Percentiles rank a stretch among this genome's conserved stretches.
Conservation (phyloP, 2,329 filamentous ascomycete genomes). For the Exophiala viscosa region DNA sequence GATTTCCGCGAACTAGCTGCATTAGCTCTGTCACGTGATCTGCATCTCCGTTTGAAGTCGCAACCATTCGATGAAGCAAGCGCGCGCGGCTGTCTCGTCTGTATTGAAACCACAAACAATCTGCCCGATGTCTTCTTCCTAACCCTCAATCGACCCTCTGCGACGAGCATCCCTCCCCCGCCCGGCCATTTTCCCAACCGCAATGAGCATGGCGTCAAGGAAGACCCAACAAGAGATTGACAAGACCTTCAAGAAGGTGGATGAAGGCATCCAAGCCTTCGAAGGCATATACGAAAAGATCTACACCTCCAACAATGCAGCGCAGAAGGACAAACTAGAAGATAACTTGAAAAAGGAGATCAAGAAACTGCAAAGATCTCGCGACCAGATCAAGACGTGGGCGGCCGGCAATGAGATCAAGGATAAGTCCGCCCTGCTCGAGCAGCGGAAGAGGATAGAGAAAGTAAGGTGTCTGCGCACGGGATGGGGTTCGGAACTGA, state of each 20-base stretch:
- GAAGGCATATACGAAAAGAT: constrained; percentile 98
- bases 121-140: background rate
- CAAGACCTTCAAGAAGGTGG: constrained; percentile 98
- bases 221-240: constrained; percentile 98
- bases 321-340: constrained; percentile 97
- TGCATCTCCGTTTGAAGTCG: too few relatives aligned
- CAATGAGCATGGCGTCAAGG: constrained; percentile 75
- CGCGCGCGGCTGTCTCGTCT: background rate
- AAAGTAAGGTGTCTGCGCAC: constrained; percentile 58
- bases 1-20: too few relatives aligned
- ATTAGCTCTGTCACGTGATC: too few relatives aligned
- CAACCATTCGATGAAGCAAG: background rate
- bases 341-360: constrained; percentile 98
- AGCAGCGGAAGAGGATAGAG: constrained; percentile 94
- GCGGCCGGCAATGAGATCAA: constrained; percentile 98
- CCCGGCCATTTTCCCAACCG: constrained; percentile 7
- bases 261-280: constrained; percentile 87
- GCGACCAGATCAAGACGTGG: constrained; percentile 99
- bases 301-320: constrained; percentile 81
- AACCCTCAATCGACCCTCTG: background rate
- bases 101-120: background rate
- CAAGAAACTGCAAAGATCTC: constrained; percentile 96
- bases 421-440: constrained; percentile 92
- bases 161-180: constrained; percentile 21
- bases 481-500: constrained; percentile 4